Evolutionary conservation across 495 filamentous ascomycete genomes (phyloP).

Genomic region (Cercophora samala): DNA sequence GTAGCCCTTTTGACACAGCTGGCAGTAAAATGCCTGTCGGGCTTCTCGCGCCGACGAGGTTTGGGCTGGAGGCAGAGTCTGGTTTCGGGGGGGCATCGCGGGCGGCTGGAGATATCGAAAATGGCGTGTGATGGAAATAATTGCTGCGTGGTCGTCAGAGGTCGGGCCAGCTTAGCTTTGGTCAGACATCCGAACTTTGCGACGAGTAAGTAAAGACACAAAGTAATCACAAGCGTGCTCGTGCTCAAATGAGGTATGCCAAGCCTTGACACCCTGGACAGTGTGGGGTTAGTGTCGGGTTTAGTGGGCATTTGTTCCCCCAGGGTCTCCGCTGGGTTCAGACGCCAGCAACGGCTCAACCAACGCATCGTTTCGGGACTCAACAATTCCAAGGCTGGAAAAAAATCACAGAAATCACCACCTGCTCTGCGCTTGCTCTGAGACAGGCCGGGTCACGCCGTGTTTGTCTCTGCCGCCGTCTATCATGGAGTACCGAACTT

Average conservation of each 20-base stretch:
- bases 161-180: neutral
- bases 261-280: neutral
- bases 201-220: neutral
- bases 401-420: neutral
- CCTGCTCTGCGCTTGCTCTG: neutral
- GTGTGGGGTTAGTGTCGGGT: conserved; percentile 1
- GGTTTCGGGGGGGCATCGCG: conserved; percentile 38
- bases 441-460: conserved; percentile 11
- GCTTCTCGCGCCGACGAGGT: conserved; percentile 86
- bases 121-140: neutral
- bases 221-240: neutral
- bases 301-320: neutral
- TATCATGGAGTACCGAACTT: conserved; percentile 31
- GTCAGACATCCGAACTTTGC: neutral
- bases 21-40: conserved; percentile 83
- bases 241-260: conserved; percentile 3
- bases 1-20: conserved; percentile 68
- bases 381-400: conserved; percentile 7
- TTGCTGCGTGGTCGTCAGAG: neutral
- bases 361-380: conserved; percentile 2
- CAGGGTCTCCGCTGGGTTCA: neutral
- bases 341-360: conserved; percentile 10
- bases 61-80: conserved; percentile 55
- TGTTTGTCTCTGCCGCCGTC: neutral
- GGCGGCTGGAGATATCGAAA: neutral